Evolutionary conservation across 257 asterid species (phyloP).

Genomic region (Asclepias syriaca): DNA sequence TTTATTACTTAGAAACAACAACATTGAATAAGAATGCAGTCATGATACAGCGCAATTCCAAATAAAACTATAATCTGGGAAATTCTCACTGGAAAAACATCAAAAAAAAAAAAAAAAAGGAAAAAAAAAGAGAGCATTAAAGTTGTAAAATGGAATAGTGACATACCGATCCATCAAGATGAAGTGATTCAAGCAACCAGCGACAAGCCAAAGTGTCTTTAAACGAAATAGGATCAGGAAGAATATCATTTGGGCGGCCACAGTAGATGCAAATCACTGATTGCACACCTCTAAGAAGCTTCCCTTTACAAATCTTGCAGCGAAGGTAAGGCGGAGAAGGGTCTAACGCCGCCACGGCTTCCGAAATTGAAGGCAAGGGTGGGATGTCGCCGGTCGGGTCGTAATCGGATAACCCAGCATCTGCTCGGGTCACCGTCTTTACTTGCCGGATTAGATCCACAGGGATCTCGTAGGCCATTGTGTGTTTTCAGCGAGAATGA

Average conservation of each 20-base stretch:
- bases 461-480: conserved; percentile 50
- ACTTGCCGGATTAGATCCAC: conserved; percentile 59
- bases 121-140: background rate
- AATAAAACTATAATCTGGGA: background rate
- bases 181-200: conserved; percentile 70
- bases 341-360: conserved; percentile 51
- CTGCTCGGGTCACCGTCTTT: conserved; percentile 62
- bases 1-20: background rate
- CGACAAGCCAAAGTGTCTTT: conserved; percentile 56
- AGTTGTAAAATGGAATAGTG: conserved; percentile 7
- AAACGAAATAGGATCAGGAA: conserved; percentile 53
- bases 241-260: conserved; percentile 46
- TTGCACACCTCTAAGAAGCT: conserved; percentile 65
- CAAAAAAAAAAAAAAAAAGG: too few species aligned
- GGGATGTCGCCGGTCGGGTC: conserved; percentile 59
- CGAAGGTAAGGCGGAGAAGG: conserved; percentile 60
- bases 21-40: background rate
- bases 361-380: conserved; percentile 57
- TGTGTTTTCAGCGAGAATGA: background rate
- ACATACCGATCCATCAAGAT: conserved; percentile 88
- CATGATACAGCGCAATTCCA: background rate
- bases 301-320: conserved; percentile 66
- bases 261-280: conserved; percentile 72
- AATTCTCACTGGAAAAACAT: background rate
- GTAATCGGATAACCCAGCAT: conserved; percentile 58